A percentile compares a stretch with the other conserved stretches of the same genome.
Conservation (phyloP, 1,284 basidiomycete species). For the Coniophora puteana region DNA sequence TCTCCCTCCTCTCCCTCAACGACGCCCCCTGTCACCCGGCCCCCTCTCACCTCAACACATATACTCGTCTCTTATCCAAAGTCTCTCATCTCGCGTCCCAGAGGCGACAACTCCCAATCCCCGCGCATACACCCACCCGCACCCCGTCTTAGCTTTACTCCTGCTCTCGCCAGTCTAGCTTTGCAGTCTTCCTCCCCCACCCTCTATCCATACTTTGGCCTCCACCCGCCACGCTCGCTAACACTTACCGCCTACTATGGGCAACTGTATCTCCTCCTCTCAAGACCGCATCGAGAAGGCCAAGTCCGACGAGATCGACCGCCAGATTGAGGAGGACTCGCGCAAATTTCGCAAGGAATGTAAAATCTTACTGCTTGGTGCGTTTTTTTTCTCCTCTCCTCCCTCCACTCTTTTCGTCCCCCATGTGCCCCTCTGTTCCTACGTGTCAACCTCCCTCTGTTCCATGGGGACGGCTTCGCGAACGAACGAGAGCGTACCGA, state of each 20-base stretch:
- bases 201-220: slow-evolving; percentile 1
- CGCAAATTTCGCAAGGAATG: slow-evolving; percentile 84
- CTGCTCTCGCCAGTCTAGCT: neutral
- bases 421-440: slow-evolving; percentile 1
- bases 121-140: neutral
- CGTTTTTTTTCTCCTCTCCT: slow-evolving; percentile 26
- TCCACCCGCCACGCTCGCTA: neutral
- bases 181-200: neutral
- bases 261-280: slow-evolving; percentile 56
- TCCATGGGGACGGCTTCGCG: neutral
- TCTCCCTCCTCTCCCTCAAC: too few species aligned
- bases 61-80: neutral
- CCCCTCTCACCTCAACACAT: neutral
- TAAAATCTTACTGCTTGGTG: slow-evolving; percentile 91
- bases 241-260: slow-evolving; percentile 38
- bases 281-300: slow-evolving; percentile 60
- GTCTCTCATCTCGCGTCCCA: neutral
- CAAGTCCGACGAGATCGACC: slow-evolving; percentile 71
- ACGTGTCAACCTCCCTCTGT: slow-evolving; percentile 10
- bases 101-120: neutral
- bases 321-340: slow-evolving; percentile 68
- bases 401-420: slow-evolving; percentile 25
- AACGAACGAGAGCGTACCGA: neutral
- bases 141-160: neutral
- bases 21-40: too few species aligned